Evolutionary conservation across 495 filamentous ascomycete species (phyloP), one percentile per base, ranked within the genome.

Genomic region (Aspergillus homomorphus): DNA sequence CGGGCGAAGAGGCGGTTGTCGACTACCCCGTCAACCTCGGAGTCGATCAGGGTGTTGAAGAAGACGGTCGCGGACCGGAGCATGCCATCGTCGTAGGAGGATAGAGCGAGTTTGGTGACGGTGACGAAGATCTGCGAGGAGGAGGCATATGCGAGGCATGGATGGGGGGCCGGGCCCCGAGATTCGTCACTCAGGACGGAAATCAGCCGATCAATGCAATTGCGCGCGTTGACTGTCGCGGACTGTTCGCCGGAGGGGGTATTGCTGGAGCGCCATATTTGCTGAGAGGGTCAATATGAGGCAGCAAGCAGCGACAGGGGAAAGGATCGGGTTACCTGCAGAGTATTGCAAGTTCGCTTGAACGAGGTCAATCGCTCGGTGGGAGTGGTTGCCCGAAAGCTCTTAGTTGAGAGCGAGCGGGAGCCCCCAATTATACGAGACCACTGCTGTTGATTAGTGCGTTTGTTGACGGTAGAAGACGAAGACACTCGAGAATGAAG

Each of bases 11-110:
- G 77, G 28, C 89, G 82, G 62, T 88, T 91, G 61, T 91, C 88
- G 23, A 96, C 84, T 59, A 97, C 94, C 43, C 91, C 89, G 64
- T 96, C 92, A 68, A 96, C 91, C 69, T 97, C 93, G 68, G 90
- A 92, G 63, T 99, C 93, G 60, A 99, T 88, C 48, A 99, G 80
- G 7, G 89, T 90, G 45, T 88, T 88, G 73, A 96, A 96, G 62
- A 96, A 83, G 15, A 83, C 74, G 33, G 96, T 87, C n/a, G 87
- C 88, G 61, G 89, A 89, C 44, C 86, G 82, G 54, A 96, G 84
- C 60, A 96, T 82, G 66, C 77, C 84, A 58, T 93, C 90, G 68
- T 91, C 86, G 65, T 89, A 86, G 23, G 88, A 88, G 1, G 84
- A 85, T 1, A 87, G 81, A 5, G 91, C 92, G 55, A 97, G 88